These are phyloP conservation scores for Dothideomycetidae sp. DNA, from an alignment of 2,329 filamentous ascomycete genomes.

Conservation along the genomic window DNA sequence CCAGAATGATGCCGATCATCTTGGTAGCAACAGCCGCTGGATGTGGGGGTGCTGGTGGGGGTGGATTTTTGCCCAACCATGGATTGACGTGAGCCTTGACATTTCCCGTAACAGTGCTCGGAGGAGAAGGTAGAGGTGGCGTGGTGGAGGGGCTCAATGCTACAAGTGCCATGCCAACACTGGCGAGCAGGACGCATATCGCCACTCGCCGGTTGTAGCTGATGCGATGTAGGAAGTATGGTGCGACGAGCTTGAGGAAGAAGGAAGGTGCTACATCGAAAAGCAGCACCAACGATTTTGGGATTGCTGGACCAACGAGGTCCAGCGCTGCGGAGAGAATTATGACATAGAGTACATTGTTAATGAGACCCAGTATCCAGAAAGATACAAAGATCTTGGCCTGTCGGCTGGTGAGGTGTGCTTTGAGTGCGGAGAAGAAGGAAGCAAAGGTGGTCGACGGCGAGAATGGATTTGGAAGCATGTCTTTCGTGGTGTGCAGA, in stretches of 20 bases:
- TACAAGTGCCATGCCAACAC: slow-evolving; percentile 77
- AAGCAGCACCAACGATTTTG: slow-evolving; percentile 84
- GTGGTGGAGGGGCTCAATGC: slow-evolving; percentile 51
- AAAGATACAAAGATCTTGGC: slow-evolving; percentile 5
- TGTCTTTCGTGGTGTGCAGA: no score
- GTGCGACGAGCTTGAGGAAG: slow-evolving; percentile 70
- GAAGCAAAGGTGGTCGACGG: slow-evolving; percentile 5
- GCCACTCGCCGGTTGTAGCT: slow-evolving; percentile 66
- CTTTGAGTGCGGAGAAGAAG: slow-evolving; percentile 3
- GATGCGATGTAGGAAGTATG: slow-evolving; percentile 83
- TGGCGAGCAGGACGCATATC: slow-evolving; percentile 59
- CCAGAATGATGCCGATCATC: slow-evolving; percentile 68
- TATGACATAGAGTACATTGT: slow-evolving; percentile 96
- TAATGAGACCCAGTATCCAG: slow-evolving; percentile 51
- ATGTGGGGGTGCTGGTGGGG: slow-evolving; percentile 12
- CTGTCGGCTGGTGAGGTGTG: background rate
- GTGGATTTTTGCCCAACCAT: slow-evolving; percentile 3
- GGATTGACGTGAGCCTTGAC: slow-evolving; percentile 3
- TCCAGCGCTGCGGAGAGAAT: slow-evolving; percentile 92
- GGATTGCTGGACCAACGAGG: slow-evolving; percentile 71
- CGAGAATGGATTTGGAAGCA: slow-evolving; percentile 9
- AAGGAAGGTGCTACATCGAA: slow-evolving; percentile 88
- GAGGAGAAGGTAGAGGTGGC: background rate
- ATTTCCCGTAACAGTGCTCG: slow-evolving; percentile 25
- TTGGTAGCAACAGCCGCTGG: slow-evolving; percentile 52